phyloP scores from a whole-genome alignment of 75 land plant species.

The Isoetes taiwanensis region DNA sequence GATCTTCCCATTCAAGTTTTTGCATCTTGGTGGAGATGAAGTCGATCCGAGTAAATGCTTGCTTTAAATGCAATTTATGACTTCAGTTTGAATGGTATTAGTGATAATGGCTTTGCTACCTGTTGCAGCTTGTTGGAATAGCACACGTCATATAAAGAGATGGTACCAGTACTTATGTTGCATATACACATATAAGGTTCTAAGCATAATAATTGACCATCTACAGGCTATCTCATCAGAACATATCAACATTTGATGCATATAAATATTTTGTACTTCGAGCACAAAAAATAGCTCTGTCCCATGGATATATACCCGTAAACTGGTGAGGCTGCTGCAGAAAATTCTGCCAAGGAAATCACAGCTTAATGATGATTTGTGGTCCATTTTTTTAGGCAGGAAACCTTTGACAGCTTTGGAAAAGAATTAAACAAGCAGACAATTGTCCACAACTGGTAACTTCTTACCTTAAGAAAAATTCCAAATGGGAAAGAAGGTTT shows the following conservation, averaged over 20 bases:
- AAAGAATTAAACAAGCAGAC: slow-evolving; percentile 45
- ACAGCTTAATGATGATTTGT: no score
- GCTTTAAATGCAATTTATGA: neutral
- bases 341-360: neutral
- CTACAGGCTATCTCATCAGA: slow-evolving; percentile 54
- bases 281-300: slow-evolving; percentile 68
- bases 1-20: slow-evolving; percentile 72
- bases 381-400: slow-evolving; percentile 64
- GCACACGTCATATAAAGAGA: slow-evolving; percentile 40
- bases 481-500: slow-evolving; percentile 1
- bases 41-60: slow-evolving; percentile 77
- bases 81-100: slow-evolving; percentile 3
- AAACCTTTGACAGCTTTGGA: slow-evolving; percentile 61
- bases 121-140: slow-evolving; percentile 50
- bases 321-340: slow-evolving; percentile 54
- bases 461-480: neutral
- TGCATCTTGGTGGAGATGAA: slow-evolving; percentile 97
- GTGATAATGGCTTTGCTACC: neutral
- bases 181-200: no score
- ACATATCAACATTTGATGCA: slow-evolving; percentile 57
- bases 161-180: no score
- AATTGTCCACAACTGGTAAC: slow-evolving; percentile 83
- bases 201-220: neutral
- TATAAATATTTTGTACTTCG: slow-evolving; percentile 78
- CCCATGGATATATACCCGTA: slow-evolving; percentile 64